Evolutionary conservation across 306 rosid genomes (phyloP), one percentile per base, ranked within the genome.

Genomic region (Cucumis melo): DNA sequence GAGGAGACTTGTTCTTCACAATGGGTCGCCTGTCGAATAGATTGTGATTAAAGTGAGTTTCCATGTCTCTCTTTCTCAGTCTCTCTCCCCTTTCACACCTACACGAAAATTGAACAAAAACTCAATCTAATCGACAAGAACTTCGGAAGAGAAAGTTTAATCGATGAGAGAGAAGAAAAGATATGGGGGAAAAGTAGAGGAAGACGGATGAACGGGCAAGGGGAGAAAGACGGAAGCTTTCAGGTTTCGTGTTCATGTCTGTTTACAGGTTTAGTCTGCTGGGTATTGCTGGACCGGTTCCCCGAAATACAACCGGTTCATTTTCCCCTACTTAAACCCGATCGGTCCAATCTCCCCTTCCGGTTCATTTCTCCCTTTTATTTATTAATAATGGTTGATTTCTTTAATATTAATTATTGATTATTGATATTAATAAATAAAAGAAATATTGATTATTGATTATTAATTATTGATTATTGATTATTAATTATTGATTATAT

Each of bases 1-100:
- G 16, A 34, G 77, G 62, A 73, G 24, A 51, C 77, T 32, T 51
- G 77, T 73, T 73, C 77, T 73, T 73, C 46, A 53, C 12, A 29
- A 73, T 53, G 77, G 77, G 61, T 29, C 77, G 77, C 62, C 77
- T 29, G 62, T 73, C 77, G 17, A 73, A 73, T 10, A 73, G 48
- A 51, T 73, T 51, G 62, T 29, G 62, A 51, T 32, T 53, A 51
- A 51, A 73, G 46, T 73, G 62, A 73, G 77, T 51, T 73, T 77
- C 58, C 73, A 34, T 64, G 54, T 32, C 38, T 44, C 38, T 44
- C 74, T 42, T 39, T 63, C 68, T 64, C 29, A 10, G 29, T 11
- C 9, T 41, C 73, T 39, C 66, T 27, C 65, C 50, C 73, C 24
- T 66, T n/a, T 41, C 54, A n/a, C 54, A n/a, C 32, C 55, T 59